These are phyloP conservation scores for Trametes meyenii DNA, from an alignment of 768 basidiomycete genomes.

Conservation along the genomic window DNA sequence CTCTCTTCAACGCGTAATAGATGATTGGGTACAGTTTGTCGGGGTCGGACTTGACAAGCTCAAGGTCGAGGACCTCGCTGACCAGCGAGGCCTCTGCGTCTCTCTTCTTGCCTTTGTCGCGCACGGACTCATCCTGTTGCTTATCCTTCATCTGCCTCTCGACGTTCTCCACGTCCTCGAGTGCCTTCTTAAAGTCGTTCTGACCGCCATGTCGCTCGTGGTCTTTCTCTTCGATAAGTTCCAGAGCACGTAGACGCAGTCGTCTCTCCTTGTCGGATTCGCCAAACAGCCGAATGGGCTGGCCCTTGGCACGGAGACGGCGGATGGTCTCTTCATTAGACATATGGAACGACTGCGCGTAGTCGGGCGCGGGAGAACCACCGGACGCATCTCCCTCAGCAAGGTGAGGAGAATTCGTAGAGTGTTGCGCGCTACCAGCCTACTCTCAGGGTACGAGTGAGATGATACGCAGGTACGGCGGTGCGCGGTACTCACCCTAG, in stretches of 20 bases:
- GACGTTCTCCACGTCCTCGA: slow-evolving; percentile 85
- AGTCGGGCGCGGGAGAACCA: slow-evolving; percentile 48
- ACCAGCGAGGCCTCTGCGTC: slow-evolving; percentile 39
- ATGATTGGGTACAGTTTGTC: slow-evolving; percentile 97
- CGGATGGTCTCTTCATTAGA: slow-evolving; percentile 92
- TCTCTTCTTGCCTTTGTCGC: slow-evolving; percentile 65
- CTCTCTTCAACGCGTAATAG: slow-evolving; percentile 92
- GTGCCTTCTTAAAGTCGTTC: slow-evolving; percentile 91
- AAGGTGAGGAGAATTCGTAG: slow-evolving; percentile 29
- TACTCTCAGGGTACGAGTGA: slow-evolving; percentile 26
- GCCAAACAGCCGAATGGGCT: slow-evolving; percentile 93
- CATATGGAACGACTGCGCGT: slow-evolving; percentile 68
- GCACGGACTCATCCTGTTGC: slow-evolving; percentile 38
- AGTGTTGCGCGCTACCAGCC: slow-evolving; percentile 24
- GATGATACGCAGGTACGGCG: background rate
- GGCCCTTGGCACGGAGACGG: slow-evolving; percentile 86
- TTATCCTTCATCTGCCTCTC: slow-evolving; percentile 67
- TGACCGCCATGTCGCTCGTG: slow-evolving; percentile 80
- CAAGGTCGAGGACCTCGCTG: slow-evolving; percentile 75
- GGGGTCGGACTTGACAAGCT: slow-evolving; percentile 84
- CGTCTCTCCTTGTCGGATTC: slow-evolving; percentile 95
- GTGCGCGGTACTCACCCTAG: slow-evolving; percentile 45
- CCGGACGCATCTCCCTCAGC: slow-evolving; percentile 25
- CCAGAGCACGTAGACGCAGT: slow-evolving; percentile 86
- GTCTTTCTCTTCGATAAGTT: slow-evolving; percentile 91